Evolutionary conservation across 106 monocot genomes (phyloP), one percentile per base, ranked within the genome.

Genomic region (Platanthera guangdongensis): DNA sequence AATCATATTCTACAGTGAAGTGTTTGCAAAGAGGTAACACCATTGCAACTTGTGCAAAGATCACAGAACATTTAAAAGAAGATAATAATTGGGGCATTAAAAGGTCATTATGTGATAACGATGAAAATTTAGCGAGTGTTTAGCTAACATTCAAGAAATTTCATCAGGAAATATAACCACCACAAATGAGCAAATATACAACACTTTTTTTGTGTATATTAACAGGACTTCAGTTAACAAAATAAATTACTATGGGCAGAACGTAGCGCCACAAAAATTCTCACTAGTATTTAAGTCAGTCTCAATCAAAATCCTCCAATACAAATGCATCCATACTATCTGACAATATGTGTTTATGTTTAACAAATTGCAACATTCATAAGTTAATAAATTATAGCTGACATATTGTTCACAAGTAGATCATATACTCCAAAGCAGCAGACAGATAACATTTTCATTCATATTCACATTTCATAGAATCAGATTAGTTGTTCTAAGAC

Each of bases 1-100:
- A 77, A 96, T 96, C 96, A 96, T 96, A 77, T 96, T 96, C 96
- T 95, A 77, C 57, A 75, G 81, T 52, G 59, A 47, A 7, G 46
- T 14, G 5, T 47, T n/a, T 78, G 48, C 25, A 49, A 67, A 80
- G 46, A 18, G 52, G 52, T 51, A 49, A 77, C 39, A 39, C 7
- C 25, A 14, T 64, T 8, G 9, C 2, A 19, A 25, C 19, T 2
- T 72, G 7, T 71, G 48, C 12, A 72, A 5, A 48, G 8, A 72
- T 50, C 8, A 50, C 16, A 48, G 28, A 74, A 16, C 21, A 71
- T 71, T 6, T 9, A 46, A 50, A 74, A 74, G 13, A 21, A 32
- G 7, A 65, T 4, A 65, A 30, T 32, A 19, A 65, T 30, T 65
- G 25, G 25, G 30, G 12, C 7, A 65, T 32, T 3, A 65, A 4